phyloP scores from a whole-genome alignment of 176 grass and related monocot genomes.

The Carex kokanica region DNA sequence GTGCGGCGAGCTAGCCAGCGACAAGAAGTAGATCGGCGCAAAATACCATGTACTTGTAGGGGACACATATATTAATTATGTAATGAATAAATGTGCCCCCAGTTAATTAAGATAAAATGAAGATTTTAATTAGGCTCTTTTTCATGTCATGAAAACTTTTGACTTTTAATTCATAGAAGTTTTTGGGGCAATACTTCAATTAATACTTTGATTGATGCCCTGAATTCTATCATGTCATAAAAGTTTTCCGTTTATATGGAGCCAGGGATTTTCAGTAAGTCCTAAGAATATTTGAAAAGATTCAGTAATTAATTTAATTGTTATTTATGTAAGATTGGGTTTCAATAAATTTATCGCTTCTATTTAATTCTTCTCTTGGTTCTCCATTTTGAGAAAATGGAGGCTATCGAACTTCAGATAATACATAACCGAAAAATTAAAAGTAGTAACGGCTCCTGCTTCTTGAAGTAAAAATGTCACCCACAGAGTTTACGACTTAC shows the following conservation, averaged over 20 bases:
- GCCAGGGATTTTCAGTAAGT: background rate
- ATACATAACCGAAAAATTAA: background rate
- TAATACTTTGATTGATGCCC: background rate
- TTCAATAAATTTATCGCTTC: background rate
- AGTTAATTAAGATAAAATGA: background rate
- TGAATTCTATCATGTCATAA: background rate
- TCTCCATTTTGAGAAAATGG: background rate
- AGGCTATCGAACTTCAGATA: background rate
- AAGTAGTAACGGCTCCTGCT: slow-evolving; percentile 8
- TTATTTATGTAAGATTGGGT: background rate
- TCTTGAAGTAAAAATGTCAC: background rate
- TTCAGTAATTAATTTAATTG: background rate
- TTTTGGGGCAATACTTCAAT: too few relatives aligned
- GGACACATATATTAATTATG: background rate
- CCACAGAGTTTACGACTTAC: background rate
- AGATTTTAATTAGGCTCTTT: background rate
- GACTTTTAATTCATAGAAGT: background rate
- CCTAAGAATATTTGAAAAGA: background rate
- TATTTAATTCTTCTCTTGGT: background rate
- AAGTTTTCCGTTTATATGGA: too few relatives aligned
- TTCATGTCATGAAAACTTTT: background rate
- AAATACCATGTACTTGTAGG: background rate
- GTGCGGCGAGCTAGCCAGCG: background rate
- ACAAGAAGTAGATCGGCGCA: background rate
- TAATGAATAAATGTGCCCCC: background rate